Evolutionary conservation across 2,329 filamentous ascomycete genomes (phyloP).

Genomic region (Botryotinia globosa): DNA sequence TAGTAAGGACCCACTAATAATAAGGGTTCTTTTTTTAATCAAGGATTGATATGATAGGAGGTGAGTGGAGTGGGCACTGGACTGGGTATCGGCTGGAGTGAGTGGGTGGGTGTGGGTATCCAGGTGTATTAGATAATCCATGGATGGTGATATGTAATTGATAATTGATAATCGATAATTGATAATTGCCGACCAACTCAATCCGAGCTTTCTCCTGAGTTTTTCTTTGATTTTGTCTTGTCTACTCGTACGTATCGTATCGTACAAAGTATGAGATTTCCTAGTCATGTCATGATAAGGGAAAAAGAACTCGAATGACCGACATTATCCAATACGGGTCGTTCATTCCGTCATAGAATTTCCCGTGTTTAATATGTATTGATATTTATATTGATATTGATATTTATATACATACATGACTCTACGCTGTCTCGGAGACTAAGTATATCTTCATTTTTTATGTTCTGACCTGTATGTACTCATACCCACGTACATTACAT

Average conservation of each 20-base stretch:
- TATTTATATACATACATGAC: too few species aligned
- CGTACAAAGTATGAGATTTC: too few species aligned
- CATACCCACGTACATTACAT: neutral
- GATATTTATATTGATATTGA: too few species aligned
- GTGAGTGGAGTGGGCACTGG: too few species aligned
- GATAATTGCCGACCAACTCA: neutral
- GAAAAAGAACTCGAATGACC: neutral
- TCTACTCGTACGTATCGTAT: too few species aligned
- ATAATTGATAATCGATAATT: neutral
- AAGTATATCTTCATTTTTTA: neutral
- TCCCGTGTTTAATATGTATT: too few species aligned
- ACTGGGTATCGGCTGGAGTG: neutral
- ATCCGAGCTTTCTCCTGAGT: constrained; percentile 3
- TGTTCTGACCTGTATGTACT: neutral
- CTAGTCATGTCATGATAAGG: neutral
- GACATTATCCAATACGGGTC: neutral
- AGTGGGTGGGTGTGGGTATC: neutral
- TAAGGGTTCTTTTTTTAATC: neutral
- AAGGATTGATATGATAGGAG: neutral
- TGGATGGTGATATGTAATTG: neutral
- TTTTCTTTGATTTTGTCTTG: neutral
- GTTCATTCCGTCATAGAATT: neutral
- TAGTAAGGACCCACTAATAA: neutral
- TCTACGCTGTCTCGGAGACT: neutral
- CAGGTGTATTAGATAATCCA: neutral